A percentile compares a stretch with the other conserved stretches of the same genome.
Conservation (phyloP, 768 basidiomycete species). For the Podaxis sp. region DNA sequence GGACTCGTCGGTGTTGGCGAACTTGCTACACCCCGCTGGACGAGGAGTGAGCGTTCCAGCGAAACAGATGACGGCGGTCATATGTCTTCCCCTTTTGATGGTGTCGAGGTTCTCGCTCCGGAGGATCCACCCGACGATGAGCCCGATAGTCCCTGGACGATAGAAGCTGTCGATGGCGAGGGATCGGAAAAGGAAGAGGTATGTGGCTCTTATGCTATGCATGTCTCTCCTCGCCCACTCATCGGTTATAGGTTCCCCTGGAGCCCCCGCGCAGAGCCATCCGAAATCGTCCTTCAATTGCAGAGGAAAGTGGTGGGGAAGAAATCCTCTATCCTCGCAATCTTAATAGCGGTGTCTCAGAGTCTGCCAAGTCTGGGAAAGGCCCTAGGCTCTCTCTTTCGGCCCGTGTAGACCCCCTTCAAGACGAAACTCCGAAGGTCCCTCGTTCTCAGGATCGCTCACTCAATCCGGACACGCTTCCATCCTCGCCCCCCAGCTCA, state of each 20-base stretch:
- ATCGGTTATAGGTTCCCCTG: slow-evolving; percentile 27
- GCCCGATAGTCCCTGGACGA: slow-evolving; percentile 86
- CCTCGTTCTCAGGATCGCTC: slow-evolving; percentile 32
- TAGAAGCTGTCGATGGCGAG: slow-evolving; percentile 83
- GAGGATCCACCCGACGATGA: slow-evolving; percentile 48
- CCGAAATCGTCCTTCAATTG: slow-evolving; percentile 60
- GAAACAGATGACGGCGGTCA: slow-evolving; percentile 14
- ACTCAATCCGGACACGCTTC: slow-evolving; percentile 23
- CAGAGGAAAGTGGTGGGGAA: slow-evolving; percentile 87
- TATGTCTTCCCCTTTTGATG: slow-evolving; percentile 21
- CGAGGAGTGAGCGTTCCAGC: slow-evolving; percentile 39
- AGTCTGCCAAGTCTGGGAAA: slow-evolving; percentile 31
- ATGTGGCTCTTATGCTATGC: slow-evolving; percentile 20
- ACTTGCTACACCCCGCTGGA: slow-evolving; percentile 94
- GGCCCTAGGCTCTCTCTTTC: slow-evolving; percentile 16
- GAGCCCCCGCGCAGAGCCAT: slow-evolving; percentile 46
- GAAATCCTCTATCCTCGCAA: slow-evolving; percentile 87
- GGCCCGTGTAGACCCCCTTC: neutral
- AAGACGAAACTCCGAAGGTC: slow-evolving; percentile 27
- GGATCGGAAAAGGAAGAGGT: slow-evolving; percentile 70
- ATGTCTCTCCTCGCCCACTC: neutral
- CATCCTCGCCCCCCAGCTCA: slow-evolving; percentile 63
- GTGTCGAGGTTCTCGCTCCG: slow-evolving; percentile 36
- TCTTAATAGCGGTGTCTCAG: slow-evolving; percentile 25
- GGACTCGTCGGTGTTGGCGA: slow-evolving; percentile 95